Evolutionary conservation across 805 yeast genomes (phyloP).

Genomic region (Cyberlindnera maclurae): DNA sequence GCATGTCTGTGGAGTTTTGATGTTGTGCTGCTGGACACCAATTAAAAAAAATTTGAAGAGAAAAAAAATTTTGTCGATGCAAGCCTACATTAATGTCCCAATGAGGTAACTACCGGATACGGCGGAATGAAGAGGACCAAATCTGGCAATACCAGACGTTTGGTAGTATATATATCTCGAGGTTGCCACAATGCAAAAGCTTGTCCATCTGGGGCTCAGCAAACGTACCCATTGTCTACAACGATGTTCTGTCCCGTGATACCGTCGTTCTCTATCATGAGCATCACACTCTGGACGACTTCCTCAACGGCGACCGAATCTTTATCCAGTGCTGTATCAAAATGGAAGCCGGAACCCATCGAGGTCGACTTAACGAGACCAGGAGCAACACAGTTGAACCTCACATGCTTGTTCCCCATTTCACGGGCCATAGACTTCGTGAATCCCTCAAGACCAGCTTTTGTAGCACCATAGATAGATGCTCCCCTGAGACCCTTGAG

Average conservation of each 20-base stretch:
- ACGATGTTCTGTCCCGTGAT: constrained; percentile 27
- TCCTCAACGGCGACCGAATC: constrained; percentile 17
- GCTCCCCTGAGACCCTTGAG: constrained; percentile 47
- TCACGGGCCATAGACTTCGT: constrained; percentile 55
- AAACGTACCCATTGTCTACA: constrained; percentile 25
- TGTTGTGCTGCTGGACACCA: constrained; percentile 1
- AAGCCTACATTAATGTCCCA: background rate
- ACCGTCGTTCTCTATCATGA: constrained; percentile 16
- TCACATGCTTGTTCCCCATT: constrained; percentile 40
- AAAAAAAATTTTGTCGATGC: constrained; percentile 1
- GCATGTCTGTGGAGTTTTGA: constrained; percentile 6
- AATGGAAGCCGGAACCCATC: constrained; percentile 32
- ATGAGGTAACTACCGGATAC: background rate
- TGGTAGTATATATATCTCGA: no score
- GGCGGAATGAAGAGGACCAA: background rate
- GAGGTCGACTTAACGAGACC: constrained; percentile 62
- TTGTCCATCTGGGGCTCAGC: constrained; percentile 6
- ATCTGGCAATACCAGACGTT: background rate
- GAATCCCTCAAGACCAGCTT: constrained; percentile 63
- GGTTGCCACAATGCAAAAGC: no score
- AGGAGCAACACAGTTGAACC: constrained; percentile 63
- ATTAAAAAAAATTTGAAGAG: background rate
- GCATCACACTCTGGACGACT: constrained; percentile 19
- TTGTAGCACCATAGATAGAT: constrained; percentile 59
- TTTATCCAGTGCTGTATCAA: constrained; percentile 14